Base-by-base conservation (phyloP, 257 asterid species). In the Lavandula angustifolia region DNA sequence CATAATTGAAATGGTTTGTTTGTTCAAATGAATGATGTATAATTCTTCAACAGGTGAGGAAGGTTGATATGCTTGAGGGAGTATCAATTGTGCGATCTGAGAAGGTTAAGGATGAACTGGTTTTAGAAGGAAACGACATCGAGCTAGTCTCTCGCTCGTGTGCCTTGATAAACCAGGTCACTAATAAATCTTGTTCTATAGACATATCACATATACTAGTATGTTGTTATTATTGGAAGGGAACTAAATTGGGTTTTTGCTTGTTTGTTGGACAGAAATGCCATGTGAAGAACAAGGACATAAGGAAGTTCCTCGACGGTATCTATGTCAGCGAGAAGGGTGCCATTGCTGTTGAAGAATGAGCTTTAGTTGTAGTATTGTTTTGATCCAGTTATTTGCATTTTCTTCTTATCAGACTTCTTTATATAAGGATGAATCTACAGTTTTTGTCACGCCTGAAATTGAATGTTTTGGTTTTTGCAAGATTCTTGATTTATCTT, bases 271-370 rank as follows among this genome's bases (percentile, higher is more conserved):
- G 2, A 60, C 85, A 84, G 95, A 86, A 86, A 86, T 89, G 95
- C 73, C 95, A 84, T 73, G 95, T 89, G 22, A 89, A 89, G 83
- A 89, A 86, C 77, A 89, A 89, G 76, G 96, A 89, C 66, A 89
- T 89, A 63, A 60, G 95, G 73, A 89, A 89, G 75, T 88, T 88
- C 54, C 91, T 88, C 40, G 96, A 86, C 3, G 96, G 96, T 73
- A 86, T 88, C 79, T 86, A 89, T 54, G 96, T 89, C 5, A 84
- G 95, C 11, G 92, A 89, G 79, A 89, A 84, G 76, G 92, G 92
- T n/a, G 70, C 79, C 53, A 89, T 89, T 52, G 84, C 61, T 0
- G 84, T 46, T 2, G 88, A 82, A 31, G 91, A 85, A 32, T 87
- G 76, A 79, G 62, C 29, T 34, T 31, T 69, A 37, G 54, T 18